A percentile compares a stretch with the other conserved stretches of the same genome.
phyloP scores from a whole-genome alignment of 2,329 filamentous ascomycete genomes.

The Ophiostoma himal-ulmi region DNA sequence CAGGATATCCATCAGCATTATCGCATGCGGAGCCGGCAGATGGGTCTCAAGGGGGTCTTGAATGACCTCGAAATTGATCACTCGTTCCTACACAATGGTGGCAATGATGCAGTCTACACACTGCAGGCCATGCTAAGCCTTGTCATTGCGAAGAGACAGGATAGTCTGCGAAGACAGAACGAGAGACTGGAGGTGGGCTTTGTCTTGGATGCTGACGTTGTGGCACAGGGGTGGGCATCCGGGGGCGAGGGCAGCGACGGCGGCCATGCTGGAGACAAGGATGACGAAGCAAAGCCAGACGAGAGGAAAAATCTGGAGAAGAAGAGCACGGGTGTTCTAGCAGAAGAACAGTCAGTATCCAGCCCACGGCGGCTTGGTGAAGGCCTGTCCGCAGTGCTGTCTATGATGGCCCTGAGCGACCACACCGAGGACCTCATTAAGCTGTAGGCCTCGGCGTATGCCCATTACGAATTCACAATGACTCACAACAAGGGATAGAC shows the following conservation, averaged over 20 bases:
- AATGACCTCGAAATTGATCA: constrained; percentile 56
- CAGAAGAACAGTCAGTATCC: background rate
- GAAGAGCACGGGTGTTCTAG: background rate
- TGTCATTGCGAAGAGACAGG: constrained; percentile 36
- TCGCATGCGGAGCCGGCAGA: constrained; percentile 46
- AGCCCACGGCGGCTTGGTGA: background rate
- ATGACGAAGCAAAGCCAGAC: background rate
- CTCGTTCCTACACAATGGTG: constrained; percentile 73
- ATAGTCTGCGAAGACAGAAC: constrained; percentile 27
- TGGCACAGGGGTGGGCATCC: constrained; percentile 31
- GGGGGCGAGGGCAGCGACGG: constrained; percentile 34
- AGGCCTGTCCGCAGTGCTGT: background rate
- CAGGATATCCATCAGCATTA: constrained; percentile 62
- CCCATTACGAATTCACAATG: background rate
- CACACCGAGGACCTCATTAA: constrained; percentile 17
- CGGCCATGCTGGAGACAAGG: constrained; percentile 19
- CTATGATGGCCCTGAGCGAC: background rate
- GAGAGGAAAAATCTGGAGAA: background rate
- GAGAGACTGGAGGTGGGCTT: constrained; percentile 11
- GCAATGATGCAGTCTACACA: constrained; percentile 80
- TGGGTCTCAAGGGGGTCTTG: constrained; percentile 57
- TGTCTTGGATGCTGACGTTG: background rate
- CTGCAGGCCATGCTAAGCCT: constrained; percentile 66
- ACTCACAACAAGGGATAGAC: background rate
- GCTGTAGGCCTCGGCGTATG: background rate